phyloP scores from a whole-genome alignment of 768 basidiomycete genomes.

The Russula virescens region DNA sequence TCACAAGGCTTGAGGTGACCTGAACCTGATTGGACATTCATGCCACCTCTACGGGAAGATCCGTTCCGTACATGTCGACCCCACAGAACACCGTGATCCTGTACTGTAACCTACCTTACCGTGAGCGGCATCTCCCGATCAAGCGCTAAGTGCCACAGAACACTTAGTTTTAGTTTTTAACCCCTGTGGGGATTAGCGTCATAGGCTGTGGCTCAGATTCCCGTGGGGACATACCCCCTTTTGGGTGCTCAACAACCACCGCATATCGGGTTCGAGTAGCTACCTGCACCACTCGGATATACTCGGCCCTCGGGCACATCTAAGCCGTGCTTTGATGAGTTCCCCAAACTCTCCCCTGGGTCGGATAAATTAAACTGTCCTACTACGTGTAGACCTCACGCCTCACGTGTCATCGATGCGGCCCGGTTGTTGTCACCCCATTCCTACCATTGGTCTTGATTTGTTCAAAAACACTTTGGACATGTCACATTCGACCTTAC shows the following conservation, averaged over 20 bases:
- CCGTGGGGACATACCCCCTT: neutral
- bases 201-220: neutral
- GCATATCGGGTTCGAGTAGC: neutral
- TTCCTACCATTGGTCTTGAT: neutral
- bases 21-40: constrained; percentile 4
- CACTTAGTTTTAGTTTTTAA: neutral
- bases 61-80: neutral
- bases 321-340: neutral
- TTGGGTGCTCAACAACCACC: neutral
- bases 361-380: constrained; percentile 2
- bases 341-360: neutral
- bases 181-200: neutral
- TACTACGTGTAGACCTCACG: neutral
- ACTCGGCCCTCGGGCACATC: constrained; percentile 4
- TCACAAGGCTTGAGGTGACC: neutral
- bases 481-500: neutral
- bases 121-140: constrained; percentile 3
- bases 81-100: constrained; percentile 9
- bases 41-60: constrained; percentile 2
- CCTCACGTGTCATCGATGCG: neutral
- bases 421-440: neutral
- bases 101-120: neutral
- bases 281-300: constrained; percentile 3
- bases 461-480: neutral
- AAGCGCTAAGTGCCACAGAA: neutral